A percentile compares a stretch with the other conserved stretches of the same genome.
These are phyloP conservation scores for Solanum paucissectum DNA, from an alignment of 257 asterid genomes.

Conservation along the genomic window DNA sequence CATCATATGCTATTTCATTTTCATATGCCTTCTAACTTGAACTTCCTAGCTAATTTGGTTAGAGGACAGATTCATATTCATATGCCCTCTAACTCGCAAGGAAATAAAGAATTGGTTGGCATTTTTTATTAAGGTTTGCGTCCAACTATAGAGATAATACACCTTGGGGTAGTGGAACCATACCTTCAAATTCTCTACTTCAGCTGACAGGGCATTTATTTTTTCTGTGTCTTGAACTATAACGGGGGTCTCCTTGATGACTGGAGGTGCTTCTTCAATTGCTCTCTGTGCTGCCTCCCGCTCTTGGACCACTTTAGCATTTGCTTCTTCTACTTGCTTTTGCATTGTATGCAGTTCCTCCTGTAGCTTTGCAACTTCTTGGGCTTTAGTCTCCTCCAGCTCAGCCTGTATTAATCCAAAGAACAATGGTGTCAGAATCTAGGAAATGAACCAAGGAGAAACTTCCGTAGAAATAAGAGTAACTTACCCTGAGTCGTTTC, in stretches of 20 bases:
- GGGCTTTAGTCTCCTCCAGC: conserved; percentile 89
- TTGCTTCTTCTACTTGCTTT: conserved; percentile 84
- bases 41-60: neutral
- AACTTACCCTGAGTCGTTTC: conserved; percentile 79
- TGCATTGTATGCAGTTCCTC: conserved; percentile 72
- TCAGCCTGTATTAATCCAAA: conserved; percentile 62
- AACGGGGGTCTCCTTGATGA: conserved; percentile 94
- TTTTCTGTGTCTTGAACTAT: conserved; percentile 81
- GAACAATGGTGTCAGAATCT: neutral
- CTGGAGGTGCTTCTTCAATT: conserved; percentile 96
- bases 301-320: conserved; percentile 67
- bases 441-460: neutral
- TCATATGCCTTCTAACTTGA: neutral
- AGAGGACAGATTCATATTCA: neutral
- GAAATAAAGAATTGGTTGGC: neutral
- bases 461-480: neutral
- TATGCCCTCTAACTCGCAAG: neutral
- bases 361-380: conserved; percentile 77
- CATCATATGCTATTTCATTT: neutral
- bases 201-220: conserved; percentile 71
- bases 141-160: neutral
- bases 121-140: neutral
- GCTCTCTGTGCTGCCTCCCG: conserved; percentile 88
- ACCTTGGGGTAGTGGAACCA: neutral
- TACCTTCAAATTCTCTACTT: conserved; percentile 78